Percentiles rank a stretch among this genome's conserved stretches.
Conservation (phyloP, 192 early-diverging fungal genomes). For the Obelidium mucronatum region DNA sequence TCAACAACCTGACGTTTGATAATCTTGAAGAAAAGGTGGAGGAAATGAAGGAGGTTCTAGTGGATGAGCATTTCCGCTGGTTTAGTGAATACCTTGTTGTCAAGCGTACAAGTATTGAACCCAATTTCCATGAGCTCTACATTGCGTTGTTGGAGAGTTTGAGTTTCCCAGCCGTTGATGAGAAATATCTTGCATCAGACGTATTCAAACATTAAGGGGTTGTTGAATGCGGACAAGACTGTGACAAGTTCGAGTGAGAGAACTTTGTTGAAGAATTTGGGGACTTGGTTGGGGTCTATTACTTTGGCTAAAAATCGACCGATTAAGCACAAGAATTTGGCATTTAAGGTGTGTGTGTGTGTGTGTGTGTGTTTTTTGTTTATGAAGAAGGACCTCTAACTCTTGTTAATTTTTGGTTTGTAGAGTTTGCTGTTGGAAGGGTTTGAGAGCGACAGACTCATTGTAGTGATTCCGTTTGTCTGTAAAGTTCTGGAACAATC, state of each 20-base stretch:
- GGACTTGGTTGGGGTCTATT: constrained; percentile 96
- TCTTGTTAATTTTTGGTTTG: constrained; percentile 10
- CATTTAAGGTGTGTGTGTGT: constrained; percentile 80
- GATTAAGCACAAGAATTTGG: constrained; percentile 93
- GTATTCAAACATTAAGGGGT: constrained; percentile 80
- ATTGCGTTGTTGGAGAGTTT: constrained; percentile 82
- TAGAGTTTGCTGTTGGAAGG: constrained; percentile 92
- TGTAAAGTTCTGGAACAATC: constrained; percentile 97
- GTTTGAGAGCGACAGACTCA: constrained; percentile 82
- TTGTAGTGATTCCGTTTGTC: constrained; percentile 97
- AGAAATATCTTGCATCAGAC: constrained; percentile 89
- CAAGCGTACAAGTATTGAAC: constrained; percentile 94
- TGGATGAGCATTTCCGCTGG: constrained; percentile 76
- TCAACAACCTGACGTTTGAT: constrained; percentile 92
- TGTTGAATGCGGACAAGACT: constrained; percentile 94
- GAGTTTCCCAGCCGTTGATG: constrained; percentile 66
- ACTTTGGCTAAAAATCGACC: constrained; percentile 96
- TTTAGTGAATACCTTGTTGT: constrained; percentile 95
- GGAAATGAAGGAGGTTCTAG: constrained; percentile 79
- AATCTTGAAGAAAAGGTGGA: constrained; percentile 82
- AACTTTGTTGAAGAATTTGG: constrained; percentile 92
- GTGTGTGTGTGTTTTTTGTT: constrained; percentile 17
- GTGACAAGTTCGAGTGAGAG: constrained; percentile 89
- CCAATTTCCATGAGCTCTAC: constrained; percentile 96
- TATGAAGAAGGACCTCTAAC: neutral